Base-by-base conservation (phyloP, 139 green algal species). In the Asterochloris erici region DNA sequence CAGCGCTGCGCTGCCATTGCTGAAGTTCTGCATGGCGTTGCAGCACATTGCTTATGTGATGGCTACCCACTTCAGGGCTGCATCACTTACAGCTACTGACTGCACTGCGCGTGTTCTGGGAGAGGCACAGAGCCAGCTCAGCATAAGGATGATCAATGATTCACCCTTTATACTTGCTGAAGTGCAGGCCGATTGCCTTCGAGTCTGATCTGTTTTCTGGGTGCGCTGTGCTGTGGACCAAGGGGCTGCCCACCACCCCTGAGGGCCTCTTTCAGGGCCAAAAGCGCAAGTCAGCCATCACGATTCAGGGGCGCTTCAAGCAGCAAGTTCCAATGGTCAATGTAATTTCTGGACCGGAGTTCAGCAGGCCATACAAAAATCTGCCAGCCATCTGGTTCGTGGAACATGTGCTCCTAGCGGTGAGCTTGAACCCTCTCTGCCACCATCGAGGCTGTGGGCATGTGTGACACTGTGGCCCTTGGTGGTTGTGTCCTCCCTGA, bases 241-340 rank as follows among this genome's bases (percentile, higher is more conserved):
- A 80, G 61, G 76, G 76, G 12, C 60, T 70, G 23, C 76, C 60
- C 23, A 80, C 60, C 23, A 61, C 68, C 17, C 76, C 76, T 15
- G 38, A 80, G 21, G 60, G 68, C 17, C 76, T 80, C 23, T 80
- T 80, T n/a, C 24, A 80, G n/a, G 76, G 76, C n/a, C 76, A 80
- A 23, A 16, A 62, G 4, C 38, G 76, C n/a, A 80, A 80, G 60
- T 80, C 76, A 14, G 68, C 76, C 23, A 70, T 80, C 76, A 80
- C 76, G 23, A 23, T 80, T 1, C 76, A 80, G 24, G 76, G 76
- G 24, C 76, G 54, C 14, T 80, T 80, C 76, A 80, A 80, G 23
- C 29, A 62, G 47, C 76, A 61, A 61, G 76, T 80, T 24, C 12
- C 54, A 61, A 80, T 80, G 76, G 47, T 61, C 60, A 61, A 80